phyloP scores from a whole-genome alignment of 225 moss, liverwort and hornwort species.

The Bryoerythrophyllum caledonicum region DNA sequence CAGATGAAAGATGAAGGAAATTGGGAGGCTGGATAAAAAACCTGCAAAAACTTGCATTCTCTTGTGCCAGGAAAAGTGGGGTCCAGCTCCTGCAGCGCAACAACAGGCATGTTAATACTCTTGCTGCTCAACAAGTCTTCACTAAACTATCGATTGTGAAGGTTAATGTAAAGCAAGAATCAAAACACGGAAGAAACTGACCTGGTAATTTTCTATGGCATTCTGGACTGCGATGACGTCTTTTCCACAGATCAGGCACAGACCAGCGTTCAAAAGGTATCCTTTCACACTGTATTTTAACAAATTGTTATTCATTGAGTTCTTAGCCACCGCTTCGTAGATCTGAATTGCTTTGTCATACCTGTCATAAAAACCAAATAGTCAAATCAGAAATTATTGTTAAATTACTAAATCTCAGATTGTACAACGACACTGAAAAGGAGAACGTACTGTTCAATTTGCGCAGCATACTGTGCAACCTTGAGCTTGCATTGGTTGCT shows the following conservation, averaged over 20 bases:
- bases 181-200: slow-evolving; percentile 16
- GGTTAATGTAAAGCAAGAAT: slow-evolving; percentile 5
- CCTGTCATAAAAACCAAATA: slow-evolving; percentile 44
- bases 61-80: slow-evolving; percentile 86
- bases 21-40: slow-evolving; percentile 30
- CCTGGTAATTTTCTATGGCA: slow-evolving; percentile 61
- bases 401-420: neutral
- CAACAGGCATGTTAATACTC: neutral
- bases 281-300: slow-evolving; percentile 75
- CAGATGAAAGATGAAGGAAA: slow-evolving; percentile 7
- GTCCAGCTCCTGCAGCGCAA: slow-evolving; percentile 78
- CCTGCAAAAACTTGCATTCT: slow-evolving; percentile 91
- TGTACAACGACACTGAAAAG: neutral
- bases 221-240: slow-evolving; percentile 62
- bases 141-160: slow-evolving; percentile 2
- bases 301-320: slow-evolving; percentile 64
- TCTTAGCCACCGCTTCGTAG: slow-evolving; percentile 60
- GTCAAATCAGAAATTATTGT: slow-evolving; percentile 1
- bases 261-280: slow-evolving; percentile 66
- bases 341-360: slow-evolving; percentile 69
- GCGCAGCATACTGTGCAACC: slow-evolving; percentile 96
- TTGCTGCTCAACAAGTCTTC: neutral
- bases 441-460: slow-evolving; percentile 80
- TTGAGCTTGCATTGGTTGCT: slow-evolving; percentile 98
- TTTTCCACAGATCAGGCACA: slow-evolving; percentile 66